Evolutionary conservation across 768 basidiomycete genomes (phyloP).

Genomic region (Agaricus bisporus): DNA sequence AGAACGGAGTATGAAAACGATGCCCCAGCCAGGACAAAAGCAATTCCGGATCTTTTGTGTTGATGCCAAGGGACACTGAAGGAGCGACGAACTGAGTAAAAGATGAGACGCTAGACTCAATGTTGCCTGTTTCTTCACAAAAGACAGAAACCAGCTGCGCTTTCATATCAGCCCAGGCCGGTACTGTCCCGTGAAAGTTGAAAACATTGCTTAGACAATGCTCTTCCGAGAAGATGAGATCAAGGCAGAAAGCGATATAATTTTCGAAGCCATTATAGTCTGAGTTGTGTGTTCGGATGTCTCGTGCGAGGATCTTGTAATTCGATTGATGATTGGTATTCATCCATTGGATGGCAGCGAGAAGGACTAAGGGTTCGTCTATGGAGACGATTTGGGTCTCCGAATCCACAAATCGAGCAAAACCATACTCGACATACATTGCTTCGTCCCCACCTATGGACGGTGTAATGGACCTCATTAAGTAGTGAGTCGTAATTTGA

Average conservation of each 20-base stretch:
- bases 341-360: constrained; percentile 37
- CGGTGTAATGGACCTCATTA: constrained; percentile 34
- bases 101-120: constrained; percentile 24
- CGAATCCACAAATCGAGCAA: constrained; percentile 36
- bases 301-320: constrained; percentile 32
- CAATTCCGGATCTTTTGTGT: constrained; percentile 28
- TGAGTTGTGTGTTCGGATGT: constrained; percentile 23
- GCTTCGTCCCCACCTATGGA: constrained; percentile 34
- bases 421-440: constrained; percentile 37
- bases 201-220: constrained; percentile 30
- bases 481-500: constrained; percentile 31
- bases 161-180: constrained; percentile 28
- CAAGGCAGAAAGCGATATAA: constrained; percentile 35
- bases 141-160: constrained; percentile 32
- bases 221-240: constrained; percentile 27
- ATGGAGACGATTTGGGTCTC: constrained; percentile 31
- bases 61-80: constrained; percentile 30
- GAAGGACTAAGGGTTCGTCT: constrained; percentile 39
- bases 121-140: constrained; percentile 14
- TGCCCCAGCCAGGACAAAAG: constrained; percentile 31
- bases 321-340: constrained; percentile 26
- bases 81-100: constrained; percentile 26
- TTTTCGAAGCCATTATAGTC: constrained; percentile 39
- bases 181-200: constrained; percentile 23
- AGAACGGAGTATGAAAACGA: constrained; percentile 25